These are phyloP conservation scores for Musa acuminata DNA, from an alignment of 176 grass and related monocot genomes.

Conservation along the genomic window DNA sequence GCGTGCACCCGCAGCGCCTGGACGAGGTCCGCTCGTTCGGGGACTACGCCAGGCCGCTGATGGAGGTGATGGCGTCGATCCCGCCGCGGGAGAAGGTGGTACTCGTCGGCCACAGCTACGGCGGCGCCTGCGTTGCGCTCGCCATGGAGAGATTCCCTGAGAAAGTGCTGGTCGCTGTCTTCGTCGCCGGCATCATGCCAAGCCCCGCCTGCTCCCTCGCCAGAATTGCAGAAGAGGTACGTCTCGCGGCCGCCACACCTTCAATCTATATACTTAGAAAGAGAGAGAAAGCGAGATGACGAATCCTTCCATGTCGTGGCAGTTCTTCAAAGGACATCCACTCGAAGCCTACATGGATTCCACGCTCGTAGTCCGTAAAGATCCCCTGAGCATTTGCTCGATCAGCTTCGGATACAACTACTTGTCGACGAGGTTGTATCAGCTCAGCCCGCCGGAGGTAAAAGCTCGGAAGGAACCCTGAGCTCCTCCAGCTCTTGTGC, in stretches of 20 bases:
- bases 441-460: conserved; percentile 7
- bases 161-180: conserved; percentile 20
- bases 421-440: conserved; percentile 4
- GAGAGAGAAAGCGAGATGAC: no score
- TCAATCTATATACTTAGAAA: background rate
- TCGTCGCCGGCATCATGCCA: conserved; percentile 15
- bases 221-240: conserved; percentile 14
- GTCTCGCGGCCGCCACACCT: background rate
- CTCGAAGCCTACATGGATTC: conserved; percentile 8
- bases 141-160: conserved; percentile 28
- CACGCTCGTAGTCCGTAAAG: background rate
- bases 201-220: conserved; percentile 19
- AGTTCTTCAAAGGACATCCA: background rate
- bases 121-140: conserved; percentile 2
- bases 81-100: conserved; percentile 14
- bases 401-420: background rate
- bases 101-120: conserved; percentile 26
- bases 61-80: conserved; percentile 21
- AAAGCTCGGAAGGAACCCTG: background rate
- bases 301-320: background rate
- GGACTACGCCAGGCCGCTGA: conserved; percentile 25
- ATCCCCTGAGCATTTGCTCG: background rate
- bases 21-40: conserved; percentile 21
- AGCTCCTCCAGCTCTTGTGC: background rate
- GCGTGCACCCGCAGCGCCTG: conserved; percentile 12